These are phyloP conservation scores for Naganishia vaughanmartiniae DNA, from an alignment of 768 basidiomycete species.

Conservation along the genomic window DNA sequence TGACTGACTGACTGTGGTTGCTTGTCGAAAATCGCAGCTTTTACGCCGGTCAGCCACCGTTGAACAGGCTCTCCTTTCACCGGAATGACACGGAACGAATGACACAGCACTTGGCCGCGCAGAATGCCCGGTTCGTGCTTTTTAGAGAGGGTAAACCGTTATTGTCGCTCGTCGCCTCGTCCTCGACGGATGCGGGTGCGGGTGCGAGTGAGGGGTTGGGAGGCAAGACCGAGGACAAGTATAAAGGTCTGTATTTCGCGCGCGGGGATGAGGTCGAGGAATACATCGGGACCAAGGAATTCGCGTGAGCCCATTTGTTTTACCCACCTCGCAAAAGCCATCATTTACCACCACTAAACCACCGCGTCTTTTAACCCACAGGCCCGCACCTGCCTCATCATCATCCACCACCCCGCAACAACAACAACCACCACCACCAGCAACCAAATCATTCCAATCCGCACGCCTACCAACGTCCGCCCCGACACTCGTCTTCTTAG, in stretches of 20 bases:
- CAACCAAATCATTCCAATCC: slow-evolving; percentile 58
- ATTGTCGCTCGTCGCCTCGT: background rate
- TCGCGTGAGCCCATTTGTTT: no score
- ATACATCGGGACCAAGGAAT: slow-evolving; percentile 59
- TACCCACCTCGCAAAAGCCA: no score
- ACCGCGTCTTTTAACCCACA: slow-evolving; percentile 47
- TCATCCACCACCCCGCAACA: slow-evolving; percentile 19
- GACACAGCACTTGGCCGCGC: slow-evolving; percentile 64
- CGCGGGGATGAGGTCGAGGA: slow-evolving; percentile 63
- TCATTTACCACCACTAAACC: background rate
- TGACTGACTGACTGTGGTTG: no score
- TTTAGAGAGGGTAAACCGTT: slow-evolving; percentile 54
- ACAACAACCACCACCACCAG: slow-evolving; percentile 39
- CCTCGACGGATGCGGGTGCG: background rate
- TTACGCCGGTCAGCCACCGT: slow-evolving; percentile 51
- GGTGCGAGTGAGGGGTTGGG: background rate
- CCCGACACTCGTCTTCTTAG: slow-evolving; percentile 47
- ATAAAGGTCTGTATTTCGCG: slow-evolving; percentile 57
- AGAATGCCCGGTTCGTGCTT: slow-evolving; percentile 70
- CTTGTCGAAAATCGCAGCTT: no score
- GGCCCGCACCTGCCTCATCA: no score
- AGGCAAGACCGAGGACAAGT: background rate
- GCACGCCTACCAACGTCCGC: slow-evolving; percentile 37
- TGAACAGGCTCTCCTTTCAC: slow-evolving; percentile 57
- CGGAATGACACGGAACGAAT: slow-evolving; percentile 73